Evolutionary conservation across 1,139 yeast genomes (phyloP), one percentile per base, ranked within the genome.

Genomic region (Magnusiomyces magnusii): DNA sequence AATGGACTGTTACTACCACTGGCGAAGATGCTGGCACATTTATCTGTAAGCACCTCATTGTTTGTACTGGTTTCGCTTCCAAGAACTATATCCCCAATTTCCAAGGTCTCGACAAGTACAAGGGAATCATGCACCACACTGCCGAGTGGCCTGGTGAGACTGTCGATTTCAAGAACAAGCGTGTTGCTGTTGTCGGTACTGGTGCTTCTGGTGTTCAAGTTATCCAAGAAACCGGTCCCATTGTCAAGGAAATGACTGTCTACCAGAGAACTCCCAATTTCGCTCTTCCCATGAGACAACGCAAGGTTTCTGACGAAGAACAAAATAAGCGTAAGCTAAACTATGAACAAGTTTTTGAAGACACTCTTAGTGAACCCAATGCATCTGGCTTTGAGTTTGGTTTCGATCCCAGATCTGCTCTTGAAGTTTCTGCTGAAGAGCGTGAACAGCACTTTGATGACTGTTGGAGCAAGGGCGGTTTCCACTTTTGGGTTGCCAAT

Each of bases 111-210:
- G 79, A 76, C 50, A 68, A 67, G 49, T 80, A 76, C 66, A 69
- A 78, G 64, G 84, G 84, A 2, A 66, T 64, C 5, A 78, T 76
- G 65, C 74, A 79, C 75, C 84, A 80, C 64, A 77, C 82, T 0
- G 80, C 79, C 1, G 68, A 76, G 49, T 80, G 80, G 78, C 76
- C 80, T 60, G 57, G 28, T 24, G 68, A 65, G n/a, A 70, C 73
- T 25, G 58, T 66, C 23, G 68, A 65, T 36, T 69, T 78, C 61
- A 69, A 71, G 58, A 73, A 68, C 51, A 77, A 77, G 61, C 68
- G 71, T 7, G 76, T 77, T 21, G 71, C 73, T 19, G 74, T 77
- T 21, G 66, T 77, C 54, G 80, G 80, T 28, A 77, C 78, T 61
- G 80, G 80, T 2, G 75, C 80, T 58, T 75, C 79, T n/a, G 80